Evolutionary conservation across 1,284 basidiomycete genomes (phyloP), one percentile per base, ranked within the genome.

Genomic region (Flammula alnicola): DNA sequence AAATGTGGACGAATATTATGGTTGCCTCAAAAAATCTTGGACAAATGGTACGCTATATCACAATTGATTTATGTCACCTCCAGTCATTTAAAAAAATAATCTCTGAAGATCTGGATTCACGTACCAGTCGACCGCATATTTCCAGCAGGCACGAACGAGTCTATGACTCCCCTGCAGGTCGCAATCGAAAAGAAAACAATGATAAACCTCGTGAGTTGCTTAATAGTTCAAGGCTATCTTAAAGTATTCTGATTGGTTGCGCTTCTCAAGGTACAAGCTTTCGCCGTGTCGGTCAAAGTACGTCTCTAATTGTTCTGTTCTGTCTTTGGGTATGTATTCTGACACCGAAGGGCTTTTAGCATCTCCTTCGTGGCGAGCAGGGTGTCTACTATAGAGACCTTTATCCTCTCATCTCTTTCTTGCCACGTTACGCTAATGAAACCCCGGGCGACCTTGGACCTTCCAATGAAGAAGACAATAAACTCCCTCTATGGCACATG

Each of bases 101-200:
- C 6, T 29, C 31, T 7, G 9, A 16, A 83, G 77, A 77, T 86
- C 48, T 86, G 83, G 83, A 70, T 84, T 25, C 81, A 85, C 56
- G 73, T 81, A 3, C 73, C 81, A 0, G 68, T 64, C 27, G 73
- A 79, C 2, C 71, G 79, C 16, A 60, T 63, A 3, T 61, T 66
- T 49, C 74, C 71, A 48, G 64, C 59, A 7, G 64, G 58, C n/a
- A 47, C 61, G 54, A 65, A 66, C 10, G 45, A 44, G 5, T 32
- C 52, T 16, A 59, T 68, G 54, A 72, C 73, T 2, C 60, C 58
- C 8, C 66, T 81, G 10, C 68, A 79, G 55, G 73, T 74, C n/a
- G 65, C 81, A 0, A 76, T 87, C 23, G 87, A 90, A 69, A 88
- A 88, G 70, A 83, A 83, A 66, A 83, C 82, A 4, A 83, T 88